phyloP scores from a whole-genome alignment of 306 rosid species.

The Dalbergia cochinchinensis region DNA sequence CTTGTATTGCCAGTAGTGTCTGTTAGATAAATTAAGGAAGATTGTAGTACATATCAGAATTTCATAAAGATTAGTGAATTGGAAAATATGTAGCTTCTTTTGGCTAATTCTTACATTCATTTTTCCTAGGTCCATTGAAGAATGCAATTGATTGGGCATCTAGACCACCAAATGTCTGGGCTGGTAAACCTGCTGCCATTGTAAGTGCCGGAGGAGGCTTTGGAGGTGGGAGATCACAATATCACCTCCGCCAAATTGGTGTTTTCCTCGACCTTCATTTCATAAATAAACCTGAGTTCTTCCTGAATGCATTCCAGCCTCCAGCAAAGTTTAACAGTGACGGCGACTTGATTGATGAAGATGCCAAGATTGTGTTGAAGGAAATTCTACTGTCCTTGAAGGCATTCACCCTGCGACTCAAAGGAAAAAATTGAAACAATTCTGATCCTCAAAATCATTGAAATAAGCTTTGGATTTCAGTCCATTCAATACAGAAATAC shows the following conservation, averaged over 20 bases:
- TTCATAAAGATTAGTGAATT: neutral
- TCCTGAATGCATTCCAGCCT: slow-evolving; percentile 69
- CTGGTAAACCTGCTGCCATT: slow-evolving; percentile 83
- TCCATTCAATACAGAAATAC: neutral
- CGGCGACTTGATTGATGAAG: slow-evolving; percentile 77
- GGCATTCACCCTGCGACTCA: slow-evolving; percentile 60
- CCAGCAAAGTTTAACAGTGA: slow-evolving; percentile 73
- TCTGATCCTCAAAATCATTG: neutral
- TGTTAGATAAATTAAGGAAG: neutral
- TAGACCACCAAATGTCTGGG: slow-evolving; percentile 85
- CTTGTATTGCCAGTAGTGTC: neutral
- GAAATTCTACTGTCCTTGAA: slow-evolving; percentile 65
- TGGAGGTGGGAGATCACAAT: slow-evolving; percentile 80
- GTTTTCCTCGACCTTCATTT: slow-evolving; percentile 87
- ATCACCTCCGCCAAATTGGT: slow-evolving; percentile 91
- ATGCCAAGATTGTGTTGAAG: slow-evolving; percentile 54
- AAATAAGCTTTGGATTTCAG: slow-evolving; percentile 31
- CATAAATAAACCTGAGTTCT: slow-evolving; percentile 91
- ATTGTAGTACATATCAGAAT: neutral
- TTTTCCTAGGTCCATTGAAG: slow-evolving; percentile 45
- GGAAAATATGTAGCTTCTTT: neutral
- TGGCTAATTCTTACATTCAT: neutral
- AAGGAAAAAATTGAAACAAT: slow-evolving; percentile 39
- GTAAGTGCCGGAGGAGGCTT: slow-evolving; percentile 80
- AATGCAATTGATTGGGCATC: slow-evolving; percentile 56